Conservation (phyloP, 2,329 filamentous ascomycete species). For the Exophiala oligosperma region DNA sequence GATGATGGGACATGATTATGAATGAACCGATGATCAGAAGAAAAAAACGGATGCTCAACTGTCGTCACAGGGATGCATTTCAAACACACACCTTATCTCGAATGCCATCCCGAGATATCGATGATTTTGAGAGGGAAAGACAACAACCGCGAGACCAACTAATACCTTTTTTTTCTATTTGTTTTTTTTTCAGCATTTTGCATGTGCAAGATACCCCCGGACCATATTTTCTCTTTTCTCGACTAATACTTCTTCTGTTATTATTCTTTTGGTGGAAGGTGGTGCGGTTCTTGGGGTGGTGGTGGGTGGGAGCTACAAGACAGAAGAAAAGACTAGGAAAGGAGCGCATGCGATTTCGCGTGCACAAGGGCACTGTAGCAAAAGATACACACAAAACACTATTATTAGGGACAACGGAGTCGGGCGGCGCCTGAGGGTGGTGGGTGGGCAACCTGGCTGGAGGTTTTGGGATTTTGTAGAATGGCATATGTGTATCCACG, state of each 20-base stretch:
- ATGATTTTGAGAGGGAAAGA: no score
- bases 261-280: slow-evolving; percentile 1
- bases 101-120: no score
- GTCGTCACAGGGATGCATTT: slow-evolving; percentile 15
- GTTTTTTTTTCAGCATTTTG: slow-evolving; percentile 9
- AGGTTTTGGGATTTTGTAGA: slow-evolving; percentile 9
- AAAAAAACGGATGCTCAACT: slow-evolving; percentile 16
- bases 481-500: slow-evolving; percentile 17
- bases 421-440: no score
- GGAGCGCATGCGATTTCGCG: neutral
- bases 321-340: neutral
- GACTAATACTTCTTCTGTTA: slow-evolving; percentile 11
- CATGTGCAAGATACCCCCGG: slow-evolving; percentile 21
- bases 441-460: slow-evolving; percentile 3
- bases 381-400: no score
- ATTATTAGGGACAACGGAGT: no score
- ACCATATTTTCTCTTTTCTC: slow-evolving; percentile 1
- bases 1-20: slow-evolving; percentile 21
- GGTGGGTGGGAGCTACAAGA: no score
- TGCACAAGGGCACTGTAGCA: neutral
- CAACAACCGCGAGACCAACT: neutral
- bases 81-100: no score
- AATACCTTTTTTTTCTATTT: slow-evolving; percentile 6
- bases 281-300: no score
- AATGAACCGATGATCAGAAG: slow-evolving; percentile 16